Evolutionary conservation across 2,329 filamentous ascomycete genomes (phyloP).

Genomic region (Rasamsonia emersonii): DNA sequence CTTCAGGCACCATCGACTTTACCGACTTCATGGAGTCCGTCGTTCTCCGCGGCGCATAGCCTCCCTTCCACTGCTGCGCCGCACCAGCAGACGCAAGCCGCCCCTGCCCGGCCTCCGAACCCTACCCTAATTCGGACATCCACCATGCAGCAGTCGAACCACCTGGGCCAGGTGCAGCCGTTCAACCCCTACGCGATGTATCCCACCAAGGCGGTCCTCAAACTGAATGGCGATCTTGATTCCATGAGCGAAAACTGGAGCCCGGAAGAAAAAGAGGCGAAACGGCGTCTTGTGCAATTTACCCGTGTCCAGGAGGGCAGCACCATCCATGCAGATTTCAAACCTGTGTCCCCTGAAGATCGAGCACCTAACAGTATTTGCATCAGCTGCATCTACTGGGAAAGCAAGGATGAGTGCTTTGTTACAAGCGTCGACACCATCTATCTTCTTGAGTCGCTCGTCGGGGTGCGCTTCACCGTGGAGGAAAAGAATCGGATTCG

Average conservation of each 20-base stretch:
- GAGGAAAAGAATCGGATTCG: constrained; percentile 98
- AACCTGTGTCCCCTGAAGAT: constrained; percentile 68
- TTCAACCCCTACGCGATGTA: constrained; percentile 78
- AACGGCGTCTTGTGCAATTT: constrained; percentile 82
- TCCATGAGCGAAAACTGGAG: constrained; percentile 79
- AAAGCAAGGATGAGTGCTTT: constrained; percentile 79
- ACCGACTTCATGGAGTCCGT: constrained; percentile 39
- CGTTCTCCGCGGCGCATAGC: constrained; percentile 38
- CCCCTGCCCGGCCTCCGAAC: constrained; percentile 39
- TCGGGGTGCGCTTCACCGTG: constrained; percentile 79
- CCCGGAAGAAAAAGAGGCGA: constrained; percentile 67
- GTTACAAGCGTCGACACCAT: constrained; percentile 98
- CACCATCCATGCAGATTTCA: constrained; percentile 72
- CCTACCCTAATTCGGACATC: constrained; percentile 61
- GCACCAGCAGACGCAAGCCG: constrained; percentile 33
- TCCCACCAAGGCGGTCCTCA: constrained; percentile 73
- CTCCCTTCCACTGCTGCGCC: constrained; percentile 31
- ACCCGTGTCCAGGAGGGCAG: constrained; percentile 72
- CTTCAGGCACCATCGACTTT: constrained; percentile 43
- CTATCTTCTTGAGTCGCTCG: constrained; percentile 81
- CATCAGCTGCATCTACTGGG: constrained; percentile 97
- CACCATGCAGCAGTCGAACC: constrained; percentile 50
- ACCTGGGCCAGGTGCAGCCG: constrained; percentile 38
- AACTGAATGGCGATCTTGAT: constrained; percentile 77
- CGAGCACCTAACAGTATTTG: constrained; percentile 77